phyloP scores from a whole-genome alignment of 169 alveolate genomes.

The Eimeria praecox region DNA sequence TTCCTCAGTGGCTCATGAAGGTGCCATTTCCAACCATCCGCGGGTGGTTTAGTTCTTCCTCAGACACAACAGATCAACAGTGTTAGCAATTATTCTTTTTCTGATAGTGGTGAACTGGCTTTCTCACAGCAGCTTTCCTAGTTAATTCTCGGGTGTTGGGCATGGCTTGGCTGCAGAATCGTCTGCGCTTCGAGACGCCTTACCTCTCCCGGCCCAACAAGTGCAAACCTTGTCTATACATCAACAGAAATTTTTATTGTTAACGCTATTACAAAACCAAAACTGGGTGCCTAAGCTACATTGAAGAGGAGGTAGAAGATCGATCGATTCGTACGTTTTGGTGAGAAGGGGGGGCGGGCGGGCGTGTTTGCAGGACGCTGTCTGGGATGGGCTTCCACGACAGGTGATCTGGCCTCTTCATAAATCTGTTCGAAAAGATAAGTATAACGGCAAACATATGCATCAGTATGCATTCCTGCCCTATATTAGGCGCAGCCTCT shows the following conservation, averaged over 20 bases:
- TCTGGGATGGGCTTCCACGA: not conserved
- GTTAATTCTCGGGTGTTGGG: not conserved
- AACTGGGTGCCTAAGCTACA: not conserved
- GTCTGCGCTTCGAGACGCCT: constrained; percentile 5
- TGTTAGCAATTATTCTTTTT: not conserved
- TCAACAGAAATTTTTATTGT: not conserved
- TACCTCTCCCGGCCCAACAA: not conserved
- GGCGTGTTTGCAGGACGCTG: too few relatives aligned
- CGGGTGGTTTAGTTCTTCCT: not conserved
- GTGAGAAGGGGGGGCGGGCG: too few relatives aligned
- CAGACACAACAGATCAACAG: not conserved
- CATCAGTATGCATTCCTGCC: too few relatives aligned
- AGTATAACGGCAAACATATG: too few relatives aligned
- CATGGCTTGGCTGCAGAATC: not conserved
- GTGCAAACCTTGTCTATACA: not conserved
- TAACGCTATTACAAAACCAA: not conserved
- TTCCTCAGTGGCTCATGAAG: not conserved
- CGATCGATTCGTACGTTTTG: too few relatives aligned
- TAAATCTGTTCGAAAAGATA: too few relatives aligned
- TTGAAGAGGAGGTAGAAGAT: not conserved
- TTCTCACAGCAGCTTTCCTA: not conserved
- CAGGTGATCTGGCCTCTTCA: not conserved
- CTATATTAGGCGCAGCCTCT: too few relatives aligned
- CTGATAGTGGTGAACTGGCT: not conserved
- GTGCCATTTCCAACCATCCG: not conserved